Evolutionary conservation across 2,329 filamentous ascomycete species (phyloP).

Genomic region (Hortaea werneckii): DNA sequence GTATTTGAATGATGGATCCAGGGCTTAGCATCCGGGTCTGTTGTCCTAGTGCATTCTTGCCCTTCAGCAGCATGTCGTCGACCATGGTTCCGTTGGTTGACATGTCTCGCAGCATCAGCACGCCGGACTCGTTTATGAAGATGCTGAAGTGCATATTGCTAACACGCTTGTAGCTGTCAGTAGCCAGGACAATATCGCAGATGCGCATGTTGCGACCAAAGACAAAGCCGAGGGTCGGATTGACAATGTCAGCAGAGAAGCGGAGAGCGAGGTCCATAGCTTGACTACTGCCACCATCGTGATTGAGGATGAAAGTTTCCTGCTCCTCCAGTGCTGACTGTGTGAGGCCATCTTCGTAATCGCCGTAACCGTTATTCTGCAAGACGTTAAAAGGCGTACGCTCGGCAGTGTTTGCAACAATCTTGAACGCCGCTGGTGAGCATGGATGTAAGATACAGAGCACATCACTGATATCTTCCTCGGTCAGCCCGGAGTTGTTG

Average conservation of each 20-base stretch:
- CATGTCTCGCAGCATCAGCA: constrained; percentile 83
- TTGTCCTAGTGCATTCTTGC: constrained; percentile 34
- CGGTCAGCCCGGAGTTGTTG: constrained; percentile 71
- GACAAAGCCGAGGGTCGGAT: constrained; percentile 62
- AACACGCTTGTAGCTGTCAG: constrained; percentile 61
- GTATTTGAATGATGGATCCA: constrained; percentile 64
- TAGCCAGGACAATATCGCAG: constrained; percentile 61
- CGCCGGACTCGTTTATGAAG: constrained; percentile 73
- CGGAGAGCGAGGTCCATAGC: constrained; percentile 62
- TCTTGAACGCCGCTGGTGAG: constrained; percentile 59
- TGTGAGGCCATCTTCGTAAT: constrained; percentile 24
- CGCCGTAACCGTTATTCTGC: constrained; percentile 29
- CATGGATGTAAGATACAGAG: constrained; percentile 79
- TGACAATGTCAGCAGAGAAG: constrained; percentile 62
- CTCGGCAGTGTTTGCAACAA: constrained; percentile 50
- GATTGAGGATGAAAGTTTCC: constrained; percentile 23
- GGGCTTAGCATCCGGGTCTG: constrained; percentile 56
- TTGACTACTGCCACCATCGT: constrained; percentile 12
- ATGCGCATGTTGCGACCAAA: constrained; percentile 68
- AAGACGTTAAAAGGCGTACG: constrained; percentile 51
- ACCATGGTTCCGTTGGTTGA: constrained; percentile 95
- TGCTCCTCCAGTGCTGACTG: constrained; percentile 19
- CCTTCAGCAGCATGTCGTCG: constrained; percentile 57
- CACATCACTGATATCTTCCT: constrained; percentile 77
- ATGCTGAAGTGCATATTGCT: constrained; percentile 97